phyloP scores from a whole-genome alignment of 495 filamentous ascomycete species.

The Podospora pseudopauciseta region DNA sequence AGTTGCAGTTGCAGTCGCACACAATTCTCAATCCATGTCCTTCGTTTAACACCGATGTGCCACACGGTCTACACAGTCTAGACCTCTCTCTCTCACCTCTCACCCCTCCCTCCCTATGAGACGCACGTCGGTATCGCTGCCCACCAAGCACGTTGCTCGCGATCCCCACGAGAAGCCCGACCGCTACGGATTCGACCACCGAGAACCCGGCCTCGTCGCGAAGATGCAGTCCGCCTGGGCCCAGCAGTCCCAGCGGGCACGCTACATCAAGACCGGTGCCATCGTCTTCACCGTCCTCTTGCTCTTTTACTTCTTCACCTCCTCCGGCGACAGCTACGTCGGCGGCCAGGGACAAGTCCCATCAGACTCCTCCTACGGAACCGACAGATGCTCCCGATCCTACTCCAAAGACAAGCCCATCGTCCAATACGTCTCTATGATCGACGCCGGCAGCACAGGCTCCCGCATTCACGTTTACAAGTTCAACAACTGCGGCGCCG shows the following conservation, averaged over 20 bases:
- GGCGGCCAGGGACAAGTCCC: conserved; percentile 49
- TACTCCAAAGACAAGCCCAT: conserved; percentile 82
- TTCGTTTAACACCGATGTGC: conserved; percentile 13
- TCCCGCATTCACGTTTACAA: conserved; percentile 97
- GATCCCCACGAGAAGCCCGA: conserved; percentile 57
- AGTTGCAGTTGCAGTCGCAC: no score
- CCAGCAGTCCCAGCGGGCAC: conserved; percentile 68
- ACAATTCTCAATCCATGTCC: conserved; percentile 15
- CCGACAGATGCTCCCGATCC: conserved; percentile 74
- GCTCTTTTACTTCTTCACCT: conserved; percentile 70
- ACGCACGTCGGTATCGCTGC: conserved; percentile 57
- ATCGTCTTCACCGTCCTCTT: conserved; percentile 71
- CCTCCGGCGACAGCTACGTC: conserved; percentile 47
- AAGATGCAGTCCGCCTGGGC: conserved; percentile 55
- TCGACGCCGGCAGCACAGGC: conserved; percentile 95
- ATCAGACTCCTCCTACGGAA: conserved; percentile 56
- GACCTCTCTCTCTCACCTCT: not conserved
- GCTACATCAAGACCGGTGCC: conserved; percentile 78
- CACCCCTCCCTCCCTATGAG: conserved; percentile 41
- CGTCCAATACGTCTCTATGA: conserved; percentile 96
- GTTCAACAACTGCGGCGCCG: conserved; percentile 96
- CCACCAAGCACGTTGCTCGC: conserved; percentile 53
- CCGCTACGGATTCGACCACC: conserved; percentile 47
- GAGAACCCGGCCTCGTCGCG: conserved; percentile 43
- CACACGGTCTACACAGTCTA: not conserved